Conservation (phyloP, 176 grass and related monocot genomes). For the Microstegium vimineum region DNA sequence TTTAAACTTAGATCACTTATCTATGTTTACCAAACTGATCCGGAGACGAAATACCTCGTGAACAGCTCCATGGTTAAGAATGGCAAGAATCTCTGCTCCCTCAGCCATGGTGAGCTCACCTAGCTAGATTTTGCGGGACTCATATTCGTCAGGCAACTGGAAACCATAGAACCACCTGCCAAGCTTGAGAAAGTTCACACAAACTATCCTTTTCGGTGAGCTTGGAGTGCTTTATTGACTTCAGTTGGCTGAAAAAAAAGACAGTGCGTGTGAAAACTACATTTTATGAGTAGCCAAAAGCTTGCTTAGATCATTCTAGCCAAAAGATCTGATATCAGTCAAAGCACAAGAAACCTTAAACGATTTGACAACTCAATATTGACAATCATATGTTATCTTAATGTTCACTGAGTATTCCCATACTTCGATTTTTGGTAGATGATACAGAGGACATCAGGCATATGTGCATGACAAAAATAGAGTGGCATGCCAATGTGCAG, state of each 20-base stretch:
- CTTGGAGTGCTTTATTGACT: slow-evolving; percentile 47
- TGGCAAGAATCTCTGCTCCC: slow-evolving; percentile 44
- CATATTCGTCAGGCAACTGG: slow-evolving; percentile 54
- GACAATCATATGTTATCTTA: neutral
- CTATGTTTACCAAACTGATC: slow-evolving; percentile 40
- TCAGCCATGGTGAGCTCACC: slow-evolving; percentile 43
- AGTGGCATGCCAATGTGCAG: neutral
- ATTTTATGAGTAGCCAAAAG: neutral
- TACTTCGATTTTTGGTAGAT: neutral
- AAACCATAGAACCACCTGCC: slow-evolving; percentile 91
- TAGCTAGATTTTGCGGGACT: slow-evolving; percentile 46
- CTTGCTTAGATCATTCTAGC: neutral
- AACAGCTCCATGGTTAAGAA: slow-evolving; percentile 79
- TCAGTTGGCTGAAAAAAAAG: slow-evolving; percentile 52
- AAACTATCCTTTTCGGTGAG: slow-evolving; percentile 47
- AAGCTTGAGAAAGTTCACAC: slow-evolving; percentile 56
- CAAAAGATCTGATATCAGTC: neutral
- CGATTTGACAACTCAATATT: neutral
- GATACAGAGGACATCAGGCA: neutral
- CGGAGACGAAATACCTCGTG: slow-evolving; percentile 73
- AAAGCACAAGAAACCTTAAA: neutral
- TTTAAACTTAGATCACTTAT: slow-evolving; percentile 22
- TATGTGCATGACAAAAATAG: neutral
- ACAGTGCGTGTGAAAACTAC: neutral
- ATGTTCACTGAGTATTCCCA: neutral